These are phyloP conservation scores for Bretschneidera sinensis DNA, from an alignment of 345 rosid species.

Conservation along the genomic window DNA sequence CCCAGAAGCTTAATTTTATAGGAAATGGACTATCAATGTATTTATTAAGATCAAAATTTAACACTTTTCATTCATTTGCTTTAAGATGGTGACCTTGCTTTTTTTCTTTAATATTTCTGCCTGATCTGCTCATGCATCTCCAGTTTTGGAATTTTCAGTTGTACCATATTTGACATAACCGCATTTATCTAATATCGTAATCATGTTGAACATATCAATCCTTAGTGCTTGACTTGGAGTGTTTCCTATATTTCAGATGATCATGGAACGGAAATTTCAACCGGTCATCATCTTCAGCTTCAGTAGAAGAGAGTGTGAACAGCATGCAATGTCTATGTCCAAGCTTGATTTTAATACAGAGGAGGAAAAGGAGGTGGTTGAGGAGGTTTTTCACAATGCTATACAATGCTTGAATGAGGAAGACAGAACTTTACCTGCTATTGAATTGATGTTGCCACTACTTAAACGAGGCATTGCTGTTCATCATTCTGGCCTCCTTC, in stretches of 20 bases:
- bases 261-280: slow-evolving; percentile 88
- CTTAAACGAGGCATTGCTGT: slow-evolving; percentile 97
- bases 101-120: not conserved
- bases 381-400: slow-evolving; percentile 75
- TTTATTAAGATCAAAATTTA: too few relatives aligned
- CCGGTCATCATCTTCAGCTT: slow-evolving; percentile 98
- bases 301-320: slow-evolving; percentile 98
- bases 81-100: not conserved
- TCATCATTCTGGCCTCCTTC: slow-evolving; percentile 99
- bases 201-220: not conserved
- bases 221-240: slow-evolving; percentile 4
- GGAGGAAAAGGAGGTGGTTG: slow-evolving; percentile 80
- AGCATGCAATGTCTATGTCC: slow-evolving; percentile 96
- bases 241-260: slow-evolving; percentile 60
- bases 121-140: not conserved
- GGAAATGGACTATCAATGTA: too few relatives aligned
- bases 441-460: slow-evolving; percentile 92
- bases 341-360: slow-evolving; percentile 92
- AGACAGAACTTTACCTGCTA: slow-evolving; percentile 91
- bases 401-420: slow-evolving; percentile 89
- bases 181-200: not conserved
- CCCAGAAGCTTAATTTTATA: too few relatives aligned
- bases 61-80: not conserved
- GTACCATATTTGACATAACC: not conserved
- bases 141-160: too few relatives aligned